Evolutionary conservation across 2,329 filamentous ascomycete genomes (phyloP), one percentile per base, ranked within the genome.

Genomic region (Fusarium sp.): DNA sequence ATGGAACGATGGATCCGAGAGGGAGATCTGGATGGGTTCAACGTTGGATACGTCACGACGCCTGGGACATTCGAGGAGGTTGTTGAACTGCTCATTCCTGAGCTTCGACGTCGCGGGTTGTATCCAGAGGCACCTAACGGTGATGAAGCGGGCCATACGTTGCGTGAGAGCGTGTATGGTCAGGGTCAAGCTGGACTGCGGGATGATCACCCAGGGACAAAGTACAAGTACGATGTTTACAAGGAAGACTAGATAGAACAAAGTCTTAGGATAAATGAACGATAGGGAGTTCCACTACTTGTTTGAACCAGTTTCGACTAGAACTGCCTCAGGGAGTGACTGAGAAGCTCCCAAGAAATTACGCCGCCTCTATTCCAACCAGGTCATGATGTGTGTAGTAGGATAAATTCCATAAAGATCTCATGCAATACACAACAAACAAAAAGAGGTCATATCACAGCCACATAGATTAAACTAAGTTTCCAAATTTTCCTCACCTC

Each of bases 141-240:
- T 76, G 4, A 67, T 6, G 82, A 84, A 32, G 81, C 84, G 17
- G 74, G 78, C n/a, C 75, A 25, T 30, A 90, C 88, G 3, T 86
- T 87, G 0, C 82, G 90, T 20, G 91, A 93, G 81, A 92, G 88
- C 81, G 82, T 92, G 0, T 92, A 91, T 79, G 90, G 90, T 0
- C 84, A 84, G 69, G 91, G 90, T 0, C 90, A 92, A 79, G 85
- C 80, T 7, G 83, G 85, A 15, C 77, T 93, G 68, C 84, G 90
- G 40, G 83, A 83, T 71, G 91, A 93, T 79, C 91, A 93, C 79
- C 77, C 84, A 0, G 91, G 90, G 1, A 88, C 86, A 59, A 80
- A 75, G 71, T 93, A 91, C 78, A 91, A 90, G 81, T 93, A 92
- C 73, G 85, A 89, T 74, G 87, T 90, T 2, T 92, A 91, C 73